Evolutionary conservation across 352 stramenopile genomes (phyloP), one percentile per base, ranked within the genome.

Genomic region (Elongisporangium senticosum): DNA sequence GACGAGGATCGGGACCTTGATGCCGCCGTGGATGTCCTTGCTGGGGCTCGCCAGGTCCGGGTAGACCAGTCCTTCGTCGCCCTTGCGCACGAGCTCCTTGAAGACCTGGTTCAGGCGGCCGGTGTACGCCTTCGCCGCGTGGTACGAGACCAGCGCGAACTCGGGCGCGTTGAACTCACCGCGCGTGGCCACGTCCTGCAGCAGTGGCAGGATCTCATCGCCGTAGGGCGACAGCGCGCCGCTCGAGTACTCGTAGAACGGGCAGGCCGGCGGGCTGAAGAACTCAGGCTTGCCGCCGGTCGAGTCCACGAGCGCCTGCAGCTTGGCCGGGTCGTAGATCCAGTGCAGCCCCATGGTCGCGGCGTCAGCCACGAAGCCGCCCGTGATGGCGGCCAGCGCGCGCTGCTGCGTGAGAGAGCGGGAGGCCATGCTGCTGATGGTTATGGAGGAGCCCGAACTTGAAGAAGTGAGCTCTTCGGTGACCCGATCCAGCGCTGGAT

Each of bases 281-380:
- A 90, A 88, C 54, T 87, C 77, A 3, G 72, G 59, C 7, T 51
- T 51, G 49, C 20, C 24, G 49, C 52, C 61, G 39, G 53, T 63
- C 13, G 70, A 64, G 3, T 55, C 65, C 24, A 70, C 65, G 26
- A 83, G 74, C 52, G 62, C 20, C 24, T 65, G 52, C 53, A 87
- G 69, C 68, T 84, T 75, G 47, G 68, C 65, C 21, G 22, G 62
- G 64, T 89, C 77, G 65, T 89, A 89, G 75, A 89, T 87, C 79
- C 79, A 89, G 68, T 89, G 79, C 28, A 89, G 74, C 0, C 75
- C 75, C 79, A 89, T 87, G 22, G 73, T 83, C 26, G 79, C 79
- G 28, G 79, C 79, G 52, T 89, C 79, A 11, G 72, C 71, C 54
- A 89, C 77, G 50, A 89, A 83, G 56, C 71, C 71, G 4, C 71